Conservation (phyloP, 306 rosid species). For the Phaseolus lunatus region DNA sequence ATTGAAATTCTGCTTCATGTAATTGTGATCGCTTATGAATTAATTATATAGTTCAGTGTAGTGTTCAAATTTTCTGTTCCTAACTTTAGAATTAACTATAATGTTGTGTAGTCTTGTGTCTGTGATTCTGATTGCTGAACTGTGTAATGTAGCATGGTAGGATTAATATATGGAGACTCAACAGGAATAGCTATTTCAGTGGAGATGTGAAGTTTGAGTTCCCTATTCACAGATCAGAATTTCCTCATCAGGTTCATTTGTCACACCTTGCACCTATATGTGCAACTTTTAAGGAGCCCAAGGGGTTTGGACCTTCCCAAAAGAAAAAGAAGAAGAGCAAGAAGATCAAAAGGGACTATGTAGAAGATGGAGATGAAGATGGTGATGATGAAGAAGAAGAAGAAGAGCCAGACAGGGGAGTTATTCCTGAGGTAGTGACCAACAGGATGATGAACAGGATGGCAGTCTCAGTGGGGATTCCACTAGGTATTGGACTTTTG, state of each 20-base stretch:
- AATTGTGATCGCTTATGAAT: not conserved
- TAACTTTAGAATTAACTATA: not conserved
- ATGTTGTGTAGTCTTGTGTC: not conserved
- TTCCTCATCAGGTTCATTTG: constrained; percentile 33
- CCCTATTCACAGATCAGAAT: constrained; percentile 45
- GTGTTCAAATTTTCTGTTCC: not conserved
- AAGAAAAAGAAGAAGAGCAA: constrained; percentile 58
- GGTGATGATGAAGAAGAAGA: constrained; percentile 36
- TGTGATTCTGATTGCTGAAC: constrained; percentile 21
- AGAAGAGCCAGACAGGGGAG: constrained; percentile 54
- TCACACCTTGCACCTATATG: constrained; percentile 43
- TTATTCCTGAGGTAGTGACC: constrained; percentile 92
- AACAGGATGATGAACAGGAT: constrained; percentile 86
- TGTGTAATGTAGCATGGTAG: constrained; percentile 47
- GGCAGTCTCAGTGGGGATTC: constrained; percentile 82
- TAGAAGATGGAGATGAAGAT: constrained; percentile 35
- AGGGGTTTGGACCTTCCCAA: constrained; percentile 77
- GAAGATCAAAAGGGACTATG: constrained; percentile 40
- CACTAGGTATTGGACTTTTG: constrained; percentile 71
- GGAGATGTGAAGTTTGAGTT: constrained; percentile 41
- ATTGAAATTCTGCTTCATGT: not conserved
- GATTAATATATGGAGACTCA: constrained; percentile 35
- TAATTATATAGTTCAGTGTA: not conserved
- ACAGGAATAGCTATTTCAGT: constrained; percentile 35
- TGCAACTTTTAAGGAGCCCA: constrained; percentile 68